A percentile compares a stretch with the other conserved stretches of the same genome.
phyloP scores from a whole-genome alignment of 371 early-diverging fungal species.

The Syncephalastrum sp. region DNA sequence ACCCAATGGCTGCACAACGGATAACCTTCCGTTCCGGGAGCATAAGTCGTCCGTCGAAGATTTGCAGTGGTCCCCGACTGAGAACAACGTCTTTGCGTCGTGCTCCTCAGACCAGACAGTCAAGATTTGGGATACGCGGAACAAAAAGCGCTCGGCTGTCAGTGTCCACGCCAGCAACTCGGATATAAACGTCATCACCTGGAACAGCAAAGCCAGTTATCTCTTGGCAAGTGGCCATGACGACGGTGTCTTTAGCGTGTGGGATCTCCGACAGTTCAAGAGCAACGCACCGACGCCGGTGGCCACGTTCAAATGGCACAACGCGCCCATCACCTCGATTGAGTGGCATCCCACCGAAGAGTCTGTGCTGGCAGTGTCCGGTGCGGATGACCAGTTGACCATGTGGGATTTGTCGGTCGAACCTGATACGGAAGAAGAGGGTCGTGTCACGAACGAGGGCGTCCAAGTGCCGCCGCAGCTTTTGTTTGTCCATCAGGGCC shows the following conservation, averaged over 20 bases:
- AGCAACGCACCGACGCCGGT: slow-evolving; percentile 72
- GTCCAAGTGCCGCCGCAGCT: slow-evolving; percentile 92
- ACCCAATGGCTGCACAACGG: slow-evolving; percentile 62
- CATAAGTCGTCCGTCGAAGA: slow-evolving; percentile 92
- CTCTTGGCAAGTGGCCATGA: slow-evolving; percentile 93
- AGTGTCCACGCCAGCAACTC: slow-evolving; percentile 77
- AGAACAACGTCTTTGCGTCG: slow-evolving; percentile 90
- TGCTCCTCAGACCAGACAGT: slow-evolving; percentile 89
- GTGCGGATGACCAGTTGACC: slow-evolving; percentile 96
- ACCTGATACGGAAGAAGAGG: slow-evolving; percentile 88
- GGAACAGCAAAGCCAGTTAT: slow-evolving; percentile 83
- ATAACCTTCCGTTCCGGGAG: slow-evolving; percentile 74
- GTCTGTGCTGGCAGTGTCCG: slow-evolving; percentile 89
- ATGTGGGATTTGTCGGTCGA: slow-evolving; percentile 97
- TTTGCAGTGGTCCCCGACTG: slow-evolving; percentile 94
- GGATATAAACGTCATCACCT: slow-evolving; percentile 95
- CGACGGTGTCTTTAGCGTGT: slow-evolving; percentile 91
- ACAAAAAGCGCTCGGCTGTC: slow-evolving; percentile 74
- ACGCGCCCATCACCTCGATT: slow-evolving; percentile 89
- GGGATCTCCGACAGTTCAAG: slow-evolving; percentile 89
- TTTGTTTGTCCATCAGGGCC: slow-evolving; percentile 94
- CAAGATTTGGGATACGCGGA: slow-evolving; percentile 92
- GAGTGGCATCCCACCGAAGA: slow-evolving; percentile 96
- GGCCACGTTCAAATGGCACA: slow-evolving; percentile 97
- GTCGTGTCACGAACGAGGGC: slow-evolving; percentile 58